Evolutionary conservation across 768 basidiomycete genomes (phyloP).

Genomic region (Pleurotus tuber-regium): DNA sequence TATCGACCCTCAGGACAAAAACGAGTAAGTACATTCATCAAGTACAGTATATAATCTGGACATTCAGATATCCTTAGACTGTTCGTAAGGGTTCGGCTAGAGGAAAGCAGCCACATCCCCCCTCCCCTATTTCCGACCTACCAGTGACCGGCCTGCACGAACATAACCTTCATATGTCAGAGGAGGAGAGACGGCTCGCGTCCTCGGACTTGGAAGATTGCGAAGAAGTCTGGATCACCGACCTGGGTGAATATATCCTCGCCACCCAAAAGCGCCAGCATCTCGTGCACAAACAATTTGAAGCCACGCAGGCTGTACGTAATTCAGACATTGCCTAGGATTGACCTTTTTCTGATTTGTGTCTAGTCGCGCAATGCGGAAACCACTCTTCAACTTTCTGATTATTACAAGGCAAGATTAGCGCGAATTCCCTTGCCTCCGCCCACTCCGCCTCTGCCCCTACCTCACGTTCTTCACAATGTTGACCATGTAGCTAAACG

Average conservation of each 20-base stretch:
- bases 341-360: not conserved
- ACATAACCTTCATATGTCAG: slow-evolving; percentile 25
- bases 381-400: slow-evolving; percentile 58
- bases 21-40: slow-evolving; percentile 61
- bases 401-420: slow-evolving; percentile 52
- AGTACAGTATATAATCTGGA: too few relatives aligned
- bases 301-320: slow-evolving; percentile 50
- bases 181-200: slow-evolving; percentile 44
- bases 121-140: slow-evolving; percentile 24
- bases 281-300: slow-evolving; percentile 73
- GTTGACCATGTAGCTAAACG: slow-evolving; percentile 25
- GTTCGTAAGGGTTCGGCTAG: slow-evolving; percentile 44
- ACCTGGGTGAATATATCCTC: slow-evolving; percentile 64
- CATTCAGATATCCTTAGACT: slow-evolving; percentile 21
- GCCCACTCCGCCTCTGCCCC: slow-evolving; percentile 28
- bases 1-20: slow-evolving; percentile 44
- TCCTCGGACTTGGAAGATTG: slow-evolving; percentile 86
- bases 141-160: slow-evolving; percentile 23
- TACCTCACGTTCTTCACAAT: slow-evolving; percentile 15
- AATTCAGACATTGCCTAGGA: too few relatives aligned
- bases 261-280: slow-evolving; percentile 73
- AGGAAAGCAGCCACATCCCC: slow-evolving; percentile 29
- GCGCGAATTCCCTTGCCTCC: slow-evolving; percentile 41
- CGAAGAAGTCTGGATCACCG: slow-evolving; percentile 71
- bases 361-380: slow-evolving; percentile 68